Base-by-base conservation (phyloP, 768 basidiomycete species). In the Psilocybe sp. region DNA sequence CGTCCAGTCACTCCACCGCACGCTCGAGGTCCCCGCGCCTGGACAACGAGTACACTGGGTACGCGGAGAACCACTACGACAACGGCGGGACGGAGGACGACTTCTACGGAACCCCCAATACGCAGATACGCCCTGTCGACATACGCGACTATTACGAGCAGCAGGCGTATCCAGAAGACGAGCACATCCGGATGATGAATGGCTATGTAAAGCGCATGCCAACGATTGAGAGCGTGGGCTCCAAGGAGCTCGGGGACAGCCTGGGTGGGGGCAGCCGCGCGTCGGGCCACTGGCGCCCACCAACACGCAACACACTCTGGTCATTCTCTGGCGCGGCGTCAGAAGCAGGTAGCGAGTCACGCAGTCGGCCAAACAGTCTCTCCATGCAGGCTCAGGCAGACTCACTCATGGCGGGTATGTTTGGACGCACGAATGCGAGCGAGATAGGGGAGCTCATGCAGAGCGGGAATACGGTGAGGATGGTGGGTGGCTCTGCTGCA, bases 141-240 rank as follows among this genome's bases (percentile, higher is more conserved):
- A 66, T 65, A 2, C 70, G 69, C 51, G 70, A 78, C 53, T 52
- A 60, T 14, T 49, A 55, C 35, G 23, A 28, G 7, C 23, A 28
- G 23, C 54, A 64, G 23, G 67, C 68, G 2, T 73, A 73, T 54
- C 68, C 68, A 6, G 67, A 69, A n/a, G 79, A 78, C 20, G 75
- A 77, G 46, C 74, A 78, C 44, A 70, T 89, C 15, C 74, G 74
- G 3, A 76, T 90, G 52, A 68, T 91, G 53, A 85, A 87, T 37
- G 72, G 76, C 16, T 80, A 74, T 57, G 74, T 90, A 41, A 74
- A 78, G 40, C 83, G 88, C 32, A 89, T 91, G 88, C 82, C 87
- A 18, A 90, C 89, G 31, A 89, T 90, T 55, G 85, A 89, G 63
- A 82, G 80, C 36, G 72, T 89, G 63, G 87, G 86, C 37, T 86